These are phyloP conservation scores for Macrotyloma uniflorum DNA, from an alignment of 306 rosid species.

Conservation along the genomic window DNA sequence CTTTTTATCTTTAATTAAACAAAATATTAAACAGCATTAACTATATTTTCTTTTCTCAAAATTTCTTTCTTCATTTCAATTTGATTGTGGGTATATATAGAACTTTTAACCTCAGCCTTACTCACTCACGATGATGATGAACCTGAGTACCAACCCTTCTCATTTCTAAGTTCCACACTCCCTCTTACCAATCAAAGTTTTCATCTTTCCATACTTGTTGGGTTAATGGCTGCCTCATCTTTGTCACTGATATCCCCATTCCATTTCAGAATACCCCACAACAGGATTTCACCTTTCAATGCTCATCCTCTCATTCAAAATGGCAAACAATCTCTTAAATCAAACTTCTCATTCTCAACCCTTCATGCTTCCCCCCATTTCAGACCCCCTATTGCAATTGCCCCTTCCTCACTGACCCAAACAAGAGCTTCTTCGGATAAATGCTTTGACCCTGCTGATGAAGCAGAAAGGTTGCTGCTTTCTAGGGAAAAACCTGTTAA, in stretches of 20 bases:
- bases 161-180: background rate
- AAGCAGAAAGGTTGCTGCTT: constrained; percentile 47
- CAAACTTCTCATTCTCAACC: constrained; percentile 23
- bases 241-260: constrained; percentile 46
- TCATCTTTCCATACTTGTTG: background rate
- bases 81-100: background rate
- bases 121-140: background rate
- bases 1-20: background rate
- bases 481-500: constrained; percentile 58
- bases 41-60: background rate
- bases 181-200: background rate
- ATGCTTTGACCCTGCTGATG: constrained; percentile 45
- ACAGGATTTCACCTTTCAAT: constrained; percentile 40
- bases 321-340: constrained; percentile 19
- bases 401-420: constrained; percentile 35
- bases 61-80: background rate
- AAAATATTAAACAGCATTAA: background rate
- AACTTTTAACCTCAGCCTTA: background rate
- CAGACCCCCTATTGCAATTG: constrained; percentile 27
- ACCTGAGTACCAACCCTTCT: background rate
- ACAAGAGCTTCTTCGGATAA: constrained; percentile 48
- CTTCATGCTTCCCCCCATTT: constrained; percentile 30
- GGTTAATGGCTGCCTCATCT: constrained; percentile 58
- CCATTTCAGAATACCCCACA: constrained; percentile 46
- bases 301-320: constrained; percentile 10